A percentile compares a stretch with the other conserved stretches of the same genome.
Evolutionary conservation across 306 rosid genomes (phyloP).

Genomic region (Casuarina equisetifolia): DNA sequence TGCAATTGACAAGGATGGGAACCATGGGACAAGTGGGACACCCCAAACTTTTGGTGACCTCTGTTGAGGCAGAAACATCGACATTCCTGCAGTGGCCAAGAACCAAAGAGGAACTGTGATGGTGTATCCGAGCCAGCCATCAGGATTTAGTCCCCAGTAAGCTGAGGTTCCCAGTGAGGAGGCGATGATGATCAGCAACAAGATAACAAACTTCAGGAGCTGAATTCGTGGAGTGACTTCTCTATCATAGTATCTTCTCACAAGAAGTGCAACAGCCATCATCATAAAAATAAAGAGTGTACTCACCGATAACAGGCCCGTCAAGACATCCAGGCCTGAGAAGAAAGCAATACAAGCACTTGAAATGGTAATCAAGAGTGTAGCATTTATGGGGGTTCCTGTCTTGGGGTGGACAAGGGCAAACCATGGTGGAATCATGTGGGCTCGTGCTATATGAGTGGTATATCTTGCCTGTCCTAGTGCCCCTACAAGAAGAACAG

Average conservation of each 20-base stretch:
- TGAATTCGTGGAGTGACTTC: slow-evolving; percentile 48
- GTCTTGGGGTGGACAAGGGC: slow-evolving; percentile 78
- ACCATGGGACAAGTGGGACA: slow-evolving; percentile 84
- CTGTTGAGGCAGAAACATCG: slow-evolving; percentile 49
- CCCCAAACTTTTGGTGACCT: slow-evolving; percentile 77
- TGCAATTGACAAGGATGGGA: slow-evolving; percentile 77
- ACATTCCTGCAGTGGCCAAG: slow-evolving; percentile 56
- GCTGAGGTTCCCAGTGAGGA: slow-evolving; percentile 74
- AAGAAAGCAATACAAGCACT: slow-evolving; percentile 62
- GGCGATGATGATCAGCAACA: slow-evolving; percentile 55
- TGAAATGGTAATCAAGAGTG: slow-evolving; percentile 48
- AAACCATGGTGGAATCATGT: slow-evolving; percentile 84
- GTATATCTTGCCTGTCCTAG: slow-evolving; percentile 57
- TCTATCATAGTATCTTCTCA: slow-evolving; percentile 70
- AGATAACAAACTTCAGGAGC: slow-evolving; percentile 44
- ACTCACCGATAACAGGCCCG: slow-evolving; percentile 68
- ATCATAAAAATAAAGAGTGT: slow-evolving; percentile 68
- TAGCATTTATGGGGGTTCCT: slow-evolving; percentile 79
- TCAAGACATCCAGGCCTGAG: slow-evolving; percentile 54
- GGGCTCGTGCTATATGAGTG: slow-evolving; percentile 78
- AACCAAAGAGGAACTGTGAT: slow-evolving; percentile 65
- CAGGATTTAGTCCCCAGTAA: slow-evolving; percentile 57
- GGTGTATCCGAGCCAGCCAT: slow-evolving; percentile 63
- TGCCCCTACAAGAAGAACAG: slow-evolving; percentile 64
- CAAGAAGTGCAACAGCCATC: slow-evolving; percentile 77